These are phyloP conservation scores for Neonectria coccinea DNA, from an alignment of 2,329 filamentous ascomycete species.

Conservation along the genomic window DNA sequence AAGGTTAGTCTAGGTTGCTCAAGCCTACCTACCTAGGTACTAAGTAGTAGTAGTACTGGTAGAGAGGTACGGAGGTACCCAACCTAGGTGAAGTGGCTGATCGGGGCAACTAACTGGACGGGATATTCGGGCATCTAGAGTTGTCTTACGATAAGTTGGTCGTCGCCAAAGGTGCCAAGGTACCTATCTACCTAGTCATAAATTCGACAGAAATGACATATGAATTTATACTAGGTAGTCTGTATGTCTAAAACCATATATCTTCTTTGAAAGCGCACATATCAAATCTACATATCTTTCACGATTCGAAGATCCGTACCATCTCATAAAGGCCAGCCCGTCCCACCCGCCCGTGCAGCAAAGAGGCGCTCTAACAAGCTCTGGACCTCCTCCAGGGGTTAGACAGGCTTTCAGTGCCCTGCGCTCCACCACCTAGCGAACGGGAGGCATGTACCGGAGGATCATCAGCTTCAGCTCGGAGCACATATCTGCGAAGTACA, in stretches of 20 bases:
- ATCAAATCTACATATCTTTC: slow-evolving; percentile 3
- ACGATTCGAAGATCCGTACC: not conserved
- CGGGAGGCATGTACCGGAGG: not conserved
- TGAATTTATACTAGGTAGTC: not conserved
- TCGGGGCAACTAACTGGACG: not conserved
- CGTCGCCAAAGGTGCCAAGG: not conserved
- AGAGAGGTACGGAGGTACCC: not conserved
- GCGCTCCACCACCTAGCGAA: not conserved
- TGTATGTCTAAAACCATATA: no score
- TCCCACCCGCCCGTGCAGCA: not conserved
- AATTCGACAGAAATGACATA: not conserved
- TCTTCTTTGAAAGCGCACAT: no score
- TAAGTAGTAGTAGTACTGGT: not conserved
- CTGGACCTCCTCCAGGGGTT: not conserved
- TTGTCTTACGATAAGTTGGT: not conserved
- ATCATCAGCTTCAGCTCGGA: not conserved
- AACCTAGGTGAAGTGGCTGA: no score
- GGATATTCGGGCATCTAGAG: not conserved
- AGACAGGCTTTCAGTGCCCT: not conserved
- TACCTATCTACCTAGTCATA: not conserved
- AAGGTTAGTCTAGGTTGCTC: slow-evolving; percentile 3
- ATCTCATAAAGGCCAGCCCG: not conserved
- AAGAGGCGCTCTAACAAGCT: not conserved
- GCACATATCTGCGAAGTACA: not conserved
- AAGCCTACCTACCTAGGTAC: slow-evolving; percentile 1